phyloP scores from a whole-genome alignment of 495 filamentous ascomycete species.

The Penicillium bovifimosum region DNA sequence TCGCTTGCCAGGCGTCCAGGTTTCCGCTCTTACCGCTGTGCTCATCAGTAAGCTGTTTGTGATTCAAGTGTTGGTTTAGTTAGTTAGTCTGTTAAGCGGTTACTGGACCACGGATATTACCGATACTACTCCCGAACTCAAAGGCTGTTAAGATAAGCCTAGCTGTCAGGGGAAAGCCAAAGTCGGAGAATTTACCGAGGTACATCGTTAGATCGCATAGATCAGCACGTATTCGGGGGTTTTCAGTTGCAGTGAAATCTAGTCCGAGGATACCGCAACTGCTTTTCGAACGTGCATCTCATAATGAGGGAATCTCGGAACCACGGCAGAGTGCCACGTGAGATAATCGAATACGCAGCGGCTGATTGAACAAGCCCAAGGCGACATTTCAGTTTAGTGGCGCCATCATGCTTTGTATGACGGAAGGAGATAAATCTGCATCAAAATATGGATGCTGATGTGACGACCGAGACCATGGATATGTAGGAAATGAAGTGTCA shows the following conservation, averaged over 20 bases:
- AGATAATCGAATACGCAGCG: background rate
- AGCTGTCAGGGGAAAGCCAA: background rate
- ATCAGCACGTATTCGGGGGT: background rate
- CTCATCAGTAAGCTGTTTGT: background rate
- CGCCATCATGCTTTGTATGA: background rate
- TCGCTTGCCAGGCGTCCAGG: background rate
- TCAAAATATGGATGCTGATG: too few relatives aligned
- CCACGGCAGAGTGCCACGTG: too few relatives aligned
- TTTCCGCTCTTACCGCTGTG: constrained; percentile 12
- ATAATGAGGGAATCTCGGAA: background rate
- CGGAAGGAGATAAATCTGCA: too few relatives aligned
- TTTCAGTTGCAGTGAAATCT: background rate
- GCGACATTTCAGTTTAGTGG: background rate
- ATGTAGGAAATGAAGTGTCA: background rate
- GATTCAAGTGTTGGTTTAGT: background rate
- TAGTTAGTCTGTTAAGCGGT: background rate
- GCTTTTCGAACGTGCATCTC: background rate
- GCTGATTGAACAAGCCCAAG: background rate
- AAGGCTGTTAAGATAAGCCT: background rate
- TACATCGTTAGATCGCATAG: background rate
- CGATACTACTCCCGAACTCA: background rate
- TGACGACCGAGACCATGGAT: too few relatives aligned
- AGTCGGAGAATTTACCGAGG: background rate
- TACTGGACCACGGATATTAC: constrained; percentile 9
- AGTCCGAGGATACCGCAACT: background rate